Evolutionary conservation across 305 asterid genomes (phyloP), one percentile per base, ranked within the genome.

Genomic region (Plantago coronopus): DNA sequence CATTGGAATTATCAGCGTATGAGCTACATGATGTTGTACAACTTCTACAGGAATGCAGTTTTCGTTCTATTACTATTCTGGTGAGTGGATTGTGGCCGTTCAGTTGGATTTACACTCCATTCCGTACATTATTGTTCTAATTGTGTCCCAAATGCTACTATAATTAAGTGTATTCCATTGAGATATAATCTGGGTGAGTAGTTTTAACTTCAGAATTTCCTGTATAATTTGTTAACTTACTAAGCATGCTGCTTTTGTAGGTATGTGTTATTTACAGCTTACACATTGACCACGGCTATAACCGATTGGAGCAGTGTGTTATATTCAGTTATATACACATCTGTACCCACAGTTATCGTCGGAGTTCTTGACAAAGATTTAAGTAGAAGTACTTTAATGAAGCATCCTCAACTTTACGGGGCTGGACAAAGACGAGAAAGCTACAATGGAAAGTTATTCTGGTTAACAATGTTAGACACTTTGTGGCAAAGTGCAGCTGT

Each of bases 1-100:
- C 99, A 94, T 69, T 94, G 99, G 99, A 94, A 89, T 76, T 94
- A 94, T 72, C 96, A 94, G 73, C 71, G 99, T 34, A 87, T 94
- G 85, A 77, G 96, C 76, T 94, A 94, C 79, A 94, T 94, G 97
- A 76, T 94, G 61, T 61, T 94, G 27, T 94, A 94, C 81, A 94
- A 94, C 77, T 87, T 94, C 76, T 94, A 94, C 79, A 74, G 97
- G 69, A 94, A 94, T 60, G 97, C 86, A 3, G 61, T 89, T 66
- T 78, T 89, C 21, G 99, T 94, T 62, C 72, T 94, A 7, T 78
- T 89, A 65, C 79, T 89, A 63, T 94, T 94, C 85, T 94, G 99
- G 99, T 94, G 66, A 87, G 97, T 74, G n/a, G 53, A 42, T 58
- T 60, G 71, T 69, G 53, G 50, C 48, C 40, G 48, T 64, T 55